Evolutionary conservation across 2,329 filamentous ascomycete genomes (phyloP), one percentile per base, ranked within the genome.

Genomic region (Aureobasidium namibiae): DNA sequence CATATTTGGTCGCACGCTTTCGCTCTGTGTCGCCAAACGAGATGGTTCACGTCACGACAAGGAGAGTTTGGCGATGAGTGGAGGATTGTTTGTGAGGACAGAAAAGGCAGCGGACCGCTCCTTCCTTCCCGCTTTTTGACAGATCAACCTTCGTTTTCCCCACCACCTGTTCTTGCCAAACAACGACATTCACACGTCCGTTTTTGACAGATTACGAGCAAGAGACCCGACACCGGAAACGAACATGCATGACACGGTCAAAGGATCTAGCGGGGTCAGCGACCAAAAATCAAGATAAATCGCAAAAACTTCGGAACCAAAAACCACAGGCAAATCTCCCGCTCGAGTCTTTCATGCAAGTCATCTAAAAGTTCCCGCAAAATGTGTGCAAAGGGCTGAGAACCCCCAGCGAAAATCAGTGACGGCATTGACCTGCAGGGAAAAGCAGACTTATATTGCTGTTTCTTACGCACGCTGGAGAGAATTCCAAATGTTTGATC

Each of bases 101-200:
- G 24, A 54, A 18, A 42, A 42, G 50, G 50, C 50, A 42, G 39
- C 48, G 48, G 50, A 54, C 50, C 50, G 50, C 50, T 41, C 50
- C 50, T 38, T 36, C 46, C 46, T 42, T 53, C 50, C 50, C 50
- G 50, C 50, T 31, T 53, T 41, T 41, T 42, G 38, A 42, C 36
- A 31, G 50, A 54, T 42, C 38, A 31, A 36, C 14, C 14, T 3
- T 5, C 34, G 21, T 42, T n/a, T 41, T 16, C 24, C 36, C 36
- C 36, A 52, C 50, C 24, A 54, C 24, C n/a, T 38, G 33, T 14
- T 21, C 29, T 29, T 49, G 45, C 33, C 26, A 29, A 5, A n/a
- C 34, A 38, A 29, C 18, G 10, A 16, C 33, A 52, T 8, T 49
- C 18, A 23, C 13, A n/a, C 31, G 6, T 36, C 21, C 31, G 31